phyloP scores from a whole-genome alignment of 805 yeast genomes.

The Cyberlindnera euphorbiiphila region DNA sequence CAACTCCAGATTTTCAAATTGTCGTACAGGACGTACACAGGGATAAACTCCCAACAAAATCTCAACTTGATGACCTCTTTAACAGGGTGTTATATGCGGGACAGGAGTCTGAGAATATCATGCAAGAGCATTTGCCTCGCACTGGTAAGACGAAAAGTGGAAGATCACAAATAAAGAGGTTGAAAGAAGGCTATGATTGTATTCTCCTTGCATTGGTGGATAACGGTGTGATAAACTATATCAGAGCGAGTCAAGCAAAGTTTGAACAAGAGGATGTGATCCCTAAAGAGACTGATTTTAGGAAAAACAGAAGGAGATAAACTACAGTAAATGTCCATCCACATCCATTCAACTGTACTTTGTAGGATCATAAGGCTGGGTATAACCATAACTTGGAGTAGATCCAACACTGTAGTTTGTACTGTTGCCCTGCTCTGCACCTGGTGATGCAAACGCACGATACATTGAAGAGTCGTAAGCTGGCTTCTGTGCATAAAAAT shows the following conservation, averaged over 20 bases:
- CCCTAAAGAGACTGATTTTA: slow-evolving; percentile 6
- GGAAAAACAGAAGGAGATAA: slow-evolving; percentile 3
- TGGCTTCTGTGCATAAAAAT: slow-evolving; percentile 46
- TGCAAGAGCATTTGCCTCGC: not conserved
- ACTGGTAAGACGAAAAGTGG: slow-evolving; percentile 1
- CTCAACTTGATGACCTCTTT: slow-evolving; percentile 38
- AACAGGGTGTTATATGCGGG: slow-evolving; percentile 2
- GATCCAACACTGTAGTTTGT: no score
- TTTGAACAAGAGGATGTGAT: slow-evolving; percentile 37
- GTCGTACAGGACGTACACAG: slow-evolving; percentile 51
- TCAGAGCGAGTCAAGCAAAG: slow-evolving; percentile 47
- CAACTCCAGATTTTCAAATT: slow-evolving; percentile 71
- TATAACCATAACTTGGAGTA: slow-evolving; percentile 10
- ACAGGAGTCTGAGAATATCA: slow-evolving; percentile 19
- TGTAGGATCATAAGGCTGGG: slow-evolving; percentile 27
- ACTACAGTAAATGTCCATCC: no score
- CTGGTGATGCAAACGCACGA: slow-evolving; percentile 11
- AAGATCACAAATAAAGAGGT: slow-evolving; percentile 33
- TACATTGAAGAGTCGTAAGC: slow-evolving; percentile 43
- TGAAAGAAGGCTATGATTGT: slow-evolving; percentile 49
- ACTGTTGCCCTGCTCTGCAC: no score
- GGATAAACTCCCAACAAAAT: slow-evolving; percentile 42
- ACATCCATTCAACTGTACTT: slow-evolving; percentile 3
- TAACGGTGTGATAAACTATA: slow-evolving; percentile 68
- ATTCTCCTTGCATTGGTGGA: slow-evolving; percentile 68